Evolutionary conservation across 495 filamentous ascomycete genomes (phyloP), one percentile per base, ranked within the genome.

Genomic region (Daldinia grandis): DNA sequence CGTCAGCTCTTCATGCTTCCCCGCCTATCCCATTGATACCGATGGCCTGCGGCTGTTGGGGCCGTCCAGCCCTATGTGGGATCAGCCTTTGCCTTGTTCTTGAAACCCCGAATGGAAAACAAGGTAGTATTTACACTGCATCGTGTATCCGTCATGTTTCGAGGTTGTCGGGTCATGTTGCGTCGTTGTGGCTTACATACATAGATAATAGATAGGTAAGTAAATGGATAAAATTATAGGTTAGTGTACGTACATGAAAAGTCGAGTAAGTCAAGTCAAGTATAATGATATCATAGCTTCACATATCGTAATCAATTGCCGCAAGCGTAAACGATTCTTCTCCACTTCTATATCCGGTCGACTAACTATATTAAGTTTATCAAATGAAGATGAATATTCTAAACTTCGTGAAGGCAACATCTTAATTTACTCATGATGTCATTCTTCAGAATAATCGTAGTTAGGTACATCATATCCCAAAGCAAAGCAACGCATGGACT

Each of bases 11-110:
- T 53, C 35, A 24, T 38, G 31, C 53, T 56, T 54, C 63, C 47
- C 53, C 54, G 40, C 60, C 53, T 61, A 47, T 53, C 33, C 42
- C 54, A 56, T 61, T 38, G 30, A 57, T 37, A 54, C 40, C 21
- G 8, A 31, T 24, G 56, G 15, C 15, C 40, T 62, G 54, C 35
- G 53, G 42, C 58, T 51, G 40, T 57, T 67, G 31, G 64, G 58
- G 49, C 64, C 50, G 27, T 25, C 69, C 69, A 73, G 70, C 70
- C 70, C 40, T 73, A 73, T 53, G 44, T 69, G 19, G 50, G 57
- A 68, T 68, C 65, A 62, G 64, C 70, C 38, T 61, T 64, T 64
- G 64, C 64, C 64, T 72, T 44, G 50, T 55, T 61, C 64, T 49
- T 49, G 56, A 64, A 69, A 53, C 51, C 19, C 19, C 5, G 8